Evolutionary conservation across 2,329 filamentous ascomycete genomes (phyloP).

Genomic region (Neophaeococcomyces mojaviensis): DNA sequence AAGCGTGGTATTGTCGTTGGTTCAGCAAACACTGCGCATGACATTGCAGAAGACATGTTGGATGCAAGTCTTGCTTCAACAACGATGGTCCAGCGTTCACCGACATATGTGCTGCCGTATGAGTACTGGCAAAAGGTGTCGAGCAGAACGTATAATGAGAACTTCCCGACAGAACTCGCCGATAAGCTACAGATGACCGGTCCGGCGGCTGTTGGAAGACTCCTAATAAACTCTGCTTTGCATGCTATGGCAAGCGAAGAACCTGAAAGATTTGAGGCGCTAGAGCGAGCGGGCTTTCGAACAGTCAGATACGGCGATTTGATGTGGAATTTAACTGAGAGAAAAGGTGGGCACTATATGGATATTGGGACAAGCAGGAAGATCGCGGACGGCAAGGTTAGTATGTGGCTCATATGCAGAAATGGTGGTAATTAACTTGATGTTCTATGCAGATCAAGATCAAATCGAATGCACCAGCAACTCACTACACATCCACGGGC

Average conservation of each 20-base stretch:
- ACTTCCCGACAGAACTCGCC: conserved; percentile 17
- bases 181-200: conserved; percentile 22
- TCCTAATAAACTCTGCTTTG: conserved; percentile 27
- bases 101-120: conserved; percentile 28
- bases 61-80: conserved; percentile 34
- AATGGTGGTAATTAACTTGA: neutral
- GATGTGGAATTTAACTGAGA: conserved; percentile 33
- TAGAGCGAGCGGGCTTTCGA: conserved; percentile 37
- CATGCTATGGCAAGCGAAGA: conserved; percentile 26
- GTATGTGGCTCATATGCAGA: conserved; percentile 7
- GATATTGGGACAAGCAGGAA: conserved; percentile 38
- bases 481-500: conserved; percentile 32
- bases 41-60: conserved; percentile 43
- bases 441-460: conserved; percentile 33
- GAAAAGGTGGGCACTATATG: conserved; percentile 42
- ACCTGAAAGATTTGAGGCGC: conserved; percentile 33
- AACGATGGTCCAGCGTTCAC: conserved; percentile 42
- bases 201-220: conserved; percentile 25
- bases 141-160: conserved; percentile 18
- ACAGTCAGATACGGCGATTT: conserved; percentile 33
- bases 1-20: conserved; percentile 42
- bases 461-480: conserved; percentile 32
- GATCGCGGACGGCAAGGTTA: conserved; percentile 32
- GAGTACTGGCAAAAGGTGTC: conserved; percentile 21
- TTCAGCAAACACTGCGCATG: conserved; percentile 42